Percentiles rank a stretch among this genome's conserved stretches.
Conservation (phyloP, 768 basidiomycete genomes). For the Vararia minispora region DNA sequence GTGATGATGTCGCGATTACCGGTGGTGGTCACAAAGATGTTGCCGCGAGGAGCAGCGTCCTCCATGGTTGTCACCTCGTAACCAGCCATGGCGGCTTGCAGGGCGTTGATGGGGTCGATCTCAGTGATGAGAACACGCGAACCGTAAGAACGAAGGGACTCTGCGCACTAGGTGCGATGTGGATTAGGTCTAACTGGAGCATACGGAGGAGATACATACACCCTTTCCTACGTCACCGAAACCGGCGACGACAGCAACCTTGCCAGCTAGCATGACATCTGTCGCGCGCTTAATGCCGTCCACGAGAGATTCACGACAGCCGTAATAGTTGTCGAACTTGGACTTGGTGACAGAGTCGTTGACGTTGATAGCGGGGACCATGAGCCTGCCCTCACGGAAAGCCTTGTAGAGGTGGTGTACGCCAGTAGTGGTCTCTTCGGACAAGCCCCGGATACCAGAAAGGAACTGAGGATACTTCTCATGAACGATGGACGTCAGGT, state of each 20-base stretch:
- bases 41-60: conserved; percentile 78
- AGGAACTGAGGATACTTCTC: conserved; percentile 93
- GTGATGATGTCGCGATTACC: conserved; percentile 98
- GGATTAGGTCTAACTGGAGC: neutral
- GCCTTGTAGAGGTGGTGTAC: conserved; percentile 99
- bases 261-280: conserved; percentile 99
- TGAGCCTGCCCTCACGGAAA: conserved; percentile 91
- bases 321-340: conserved; percentile 98
- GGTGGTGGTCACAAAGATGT: conserved; percentile 96
- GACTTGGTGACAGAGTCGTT: conserved; percentile 99
- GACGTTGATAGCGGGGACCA: conserved; percentile 98
- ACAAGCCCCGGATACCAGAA: conserved; percentile 82
- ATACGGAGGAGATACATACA: conserved; percentile 38
- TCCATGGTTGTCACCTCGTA: conserved; percentile 99
- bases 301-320: conserved; percentile 98
- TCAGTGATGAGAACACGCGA: conserved; percentile 94
- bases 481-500: conserved; percentile 89
- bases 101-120: conserved; percentile 99
- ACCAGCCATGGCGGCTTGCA: conserved; percentile 99
- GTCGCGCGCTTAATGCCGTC: conserved; percentile 99
- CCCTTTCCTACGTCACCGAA: conserved; percentile 99
- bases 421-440: conserved; percentile 99
- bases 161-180: conserved; percentile 64
- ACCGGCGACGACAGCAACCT: conserved; percentile 97
- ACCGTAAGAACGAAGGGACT: conserved; percentile 95